Conservation (phyloP, 116 monocot genomes). For the Papilionanthe hybrid region DNA sequence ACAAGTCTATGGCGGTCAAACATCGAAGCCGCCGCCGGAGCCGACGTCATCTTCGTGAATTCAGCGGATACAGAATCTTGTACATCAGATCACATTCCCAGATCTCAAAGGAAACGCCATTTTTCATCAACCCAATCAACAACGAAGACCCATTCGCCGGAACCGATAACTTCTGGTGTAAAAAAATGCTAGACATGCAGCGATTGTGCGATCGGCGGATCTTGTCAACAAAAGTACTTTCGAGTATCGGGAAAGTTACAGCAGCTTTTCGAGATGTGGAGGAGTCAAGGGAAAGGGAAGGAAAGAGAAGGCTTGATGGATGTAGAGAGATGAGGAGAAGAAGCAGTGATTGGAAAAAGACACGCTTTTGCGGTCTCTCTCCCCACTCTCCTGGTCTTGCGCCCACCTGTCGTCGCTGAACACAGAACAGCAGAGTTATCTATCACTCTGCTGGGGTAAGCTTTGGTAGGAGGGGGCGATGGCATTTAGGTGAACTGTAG, state of each 20-base stretch:
- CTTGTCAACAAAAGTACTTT: neutral
- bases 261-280: neutral
- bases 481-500: neutral
- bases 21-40: constrained; percentile 41
- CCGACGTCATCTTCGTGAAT: constrained; percentile 41
- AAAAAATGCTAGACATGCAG: neutral
- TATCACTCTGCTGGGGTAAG: neutral
- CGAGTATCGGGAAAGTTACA: neutral
- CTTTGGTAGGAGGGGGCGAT: constrained; percentile 4
- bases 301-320: neutral
- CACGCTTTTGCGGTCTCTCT: neutral
- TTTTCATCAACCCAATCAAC: neutral
- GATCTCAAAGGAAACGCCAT: constrained; percentile 9
- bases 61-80: neutral
- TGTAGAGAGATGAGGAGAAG: neutral
- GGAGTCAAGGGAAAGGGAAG: neutral
- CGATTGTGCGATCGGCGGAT: neutral
- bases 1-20: constrained; percentile 58
- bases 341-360: constrained; percentile 6
- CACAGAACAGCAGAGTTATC: neutral
- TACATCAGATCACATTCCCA: constrained; percentile 31
- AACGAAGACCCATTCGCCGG: neutral
- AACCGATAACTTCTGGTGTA: neutral
- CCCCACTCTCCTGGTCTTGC: too few relatives aligned
- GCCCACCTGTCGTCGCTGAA: neutral